A percentile compares a stretch with the other conserved stretches of the same genome.
phyloP scores from a whole-genome alignment of 148 eudicot species.

The Fagopyrum tataricum region DNA sequence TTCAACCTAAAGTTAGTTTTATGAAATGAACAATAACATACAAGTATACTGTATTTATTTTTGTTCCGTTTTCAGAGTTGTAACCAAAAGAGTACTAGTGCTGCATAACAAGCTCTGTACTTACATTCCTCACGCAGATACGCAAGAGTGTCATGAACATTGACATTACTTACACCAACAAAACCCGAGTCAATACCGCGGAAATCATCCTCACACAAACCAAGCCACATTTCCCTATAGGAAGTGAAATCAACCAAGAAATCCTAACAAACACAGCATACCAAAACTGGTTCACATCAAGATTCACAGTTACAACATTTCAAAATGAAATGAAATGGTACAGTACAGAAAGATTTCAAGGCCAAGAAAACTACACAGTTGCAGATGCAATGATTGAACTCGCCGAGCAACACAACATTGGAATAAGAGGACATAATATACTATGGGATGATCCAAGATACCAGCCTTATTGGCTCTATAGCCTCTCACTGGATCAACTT shows the following conservation, averaged over 20 bases:
- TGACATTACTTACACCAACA: constrained; percentile 29
- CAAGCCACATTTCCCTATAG: constrained; percentile 35
- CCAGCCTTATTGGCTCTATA: constrained; percentile 32
- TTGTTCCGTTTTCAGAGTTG: background rate
- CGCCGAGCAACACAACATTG: constrained; percentile 29
- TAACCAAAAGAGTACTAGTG: too few relatives aligned
- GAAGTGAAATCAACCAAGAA: constrained; percentile 38
- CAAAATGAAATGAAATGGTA: constrained; percentile 49
- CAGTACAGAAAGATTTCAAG: constrained; percentile 24
- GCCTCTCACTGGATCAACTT: constrained; percentile 20
- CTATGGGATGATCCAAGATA: constrained; percentile 36
- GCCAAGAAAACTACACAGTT: constrained; percentile 30
- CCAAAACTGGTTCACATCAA: constrained; percentile 48
- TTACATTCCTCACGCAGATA: constrained; percentile 25
- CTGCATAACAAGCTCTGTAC: background rate
- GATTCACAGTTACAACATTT: constrained; percentile 39
- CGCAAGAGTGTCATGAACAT: constrained; percentile 38
- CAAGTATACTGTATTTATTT: too few relatives aligned
- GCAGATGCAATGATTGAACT: constrained; percentile 34
- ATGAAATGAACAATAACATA: too few relatives aligned
- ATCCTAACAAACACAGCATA: constrained; percentile 41
- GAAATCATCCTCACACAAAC: constrained; percentile 25
- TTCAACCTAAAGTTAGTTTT: too few relatives aligned
- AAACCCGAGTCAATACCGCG: constrained; percentile 29
- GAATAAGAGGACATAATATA: constrained; percentile 36